These are phyloP conservation scores for Scalesia atractyloides DNA, from an alignment of 129 eudicot species.

Conservation along the genomic window DNA sequence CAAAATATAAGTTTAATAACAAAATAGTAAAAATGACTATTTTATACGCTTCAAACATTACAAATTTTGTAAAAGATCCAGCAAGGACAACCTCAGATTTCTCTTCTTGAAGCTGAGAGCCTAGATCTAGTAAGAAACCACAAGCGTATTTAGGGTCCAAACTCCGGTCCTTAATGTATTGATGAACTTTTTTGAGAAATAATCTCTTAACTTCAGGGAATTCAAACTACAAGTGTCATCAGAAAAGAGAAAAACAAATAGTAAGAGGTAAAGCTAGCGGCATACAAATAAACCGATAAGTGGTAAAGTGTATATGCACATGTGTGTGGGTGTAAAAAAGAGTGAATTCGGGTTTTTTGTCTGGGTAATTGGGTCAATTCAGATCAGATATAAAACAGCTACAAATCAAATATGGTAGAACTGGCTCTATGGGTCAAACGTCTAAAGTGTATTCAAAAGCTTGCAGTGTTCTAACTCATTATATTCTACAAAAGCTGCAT, in stretches of 20 bases:
- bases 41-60: slow-evolving; percentile 18
- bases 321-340: not conserved
- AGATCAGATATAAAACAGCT: not conserved
- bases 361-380: not conserved
- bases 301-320: no score
- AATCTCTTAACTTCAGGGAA: slow-evolving; percentile 73
- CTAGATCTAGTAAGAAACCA: slow-evolving; percentile 66
- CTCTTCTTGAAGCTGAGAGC: slow-evolving; percentile 57
- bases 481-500: not conserved
- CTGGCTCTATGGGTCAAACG: not conserved
- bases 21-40: slow-evolving; percentile 1
- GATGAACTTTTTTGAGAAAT: slow-evolving; percentile 80
- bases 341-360: not conserved
- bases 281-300: not conserved
- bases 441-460: slow-evolving; percentile 1
- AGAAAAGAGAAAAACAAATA: slow-evolving; percentile 11
- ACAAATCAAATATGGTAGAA: not conserved
- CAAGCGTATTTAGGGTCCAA: slow-evolving; percentile 95
- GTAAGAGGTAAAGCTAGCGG: slow-evolving; percentile 3
- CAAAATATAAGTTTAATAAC: slow-evolving; percentile 23
- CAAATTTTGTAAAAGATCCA: slow-evolving; percentile 9
- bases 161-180: slow-evolving; percentile 85
- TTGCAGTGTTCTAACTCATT: not conserved
- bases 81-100: slow-evolving; percentile 37
- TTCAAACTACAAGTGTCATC: slow-evolving; percentile 42